Conservation (phyloP, 441 rosid species). For the Adansonia gregorii region DNA sequence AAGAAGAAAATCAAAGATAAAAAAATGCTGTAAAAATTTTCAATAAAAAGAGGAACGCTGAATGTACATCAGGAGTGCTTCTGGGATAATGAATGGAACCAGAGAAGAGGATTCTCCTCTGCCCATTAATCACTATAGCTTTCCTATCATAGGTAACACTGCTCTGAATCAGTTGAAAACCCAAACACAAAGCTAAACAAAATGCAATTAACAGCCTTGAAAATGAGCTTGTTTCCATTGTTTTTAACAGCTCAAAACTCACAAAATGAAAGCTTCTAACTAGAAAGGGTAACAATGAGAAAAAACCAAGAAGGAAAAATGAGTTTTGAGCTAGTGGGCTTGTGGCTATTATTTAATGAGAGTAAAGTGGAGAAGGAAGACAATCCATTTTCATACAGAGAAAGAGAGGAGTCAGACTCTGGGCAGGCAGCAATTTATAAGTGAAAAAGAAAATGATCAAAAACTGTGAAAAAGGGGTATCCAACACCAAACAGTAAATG, state of each 20-base stretch:
- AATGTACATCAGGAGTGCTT: constrained; percentile 83
- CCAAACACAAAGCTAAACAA: constrained; percentile 4
- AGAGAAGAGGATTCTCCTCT: constrained; percentile 84
- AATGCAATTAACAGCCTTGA: constrained; percentile 31
- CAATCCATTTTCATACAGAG: constrained; percentile 26
- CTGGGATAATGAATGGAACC: constrained; percentile 98
- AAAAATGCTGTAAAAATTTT: neutral
- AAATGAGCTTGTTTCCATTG: constrained; percentile 55
- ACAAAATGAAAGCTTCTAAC: neutral
- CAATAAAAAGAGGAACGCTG: neutral
- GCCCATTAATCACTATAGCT: constrained; percentile 79
- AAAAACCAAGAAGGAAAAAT: neutral
- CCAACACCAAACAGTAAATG: constrained; percentile 27
- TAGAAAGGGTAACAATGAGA: neutral
- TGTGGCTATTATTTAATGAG: constrained; percentile 12
- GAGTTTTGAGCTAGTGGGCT: constrained; percentile 1
- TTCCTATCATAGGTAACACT: constrained; percentile 73
- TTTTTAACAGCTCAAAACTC: constrained; percentile 19
- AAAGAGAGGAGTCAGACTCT: constrained; percentile 21
- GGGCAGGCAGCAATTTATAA: constrained; percentile 27
- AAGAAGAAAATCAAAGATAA: neutral
- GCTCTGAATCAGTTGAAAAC: constrained; percentile 47
- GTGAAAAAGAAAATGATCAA: neutral
- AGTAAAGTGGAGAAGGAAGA: constrained; percentile 31
- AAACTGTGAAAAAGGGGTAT: neutral